Evolutionary conservation across 768 basidiomycete genomes (phyloP), one percentile per base, ranked within the genome.

Genomic region (Podaxis rugospora): DNA sequence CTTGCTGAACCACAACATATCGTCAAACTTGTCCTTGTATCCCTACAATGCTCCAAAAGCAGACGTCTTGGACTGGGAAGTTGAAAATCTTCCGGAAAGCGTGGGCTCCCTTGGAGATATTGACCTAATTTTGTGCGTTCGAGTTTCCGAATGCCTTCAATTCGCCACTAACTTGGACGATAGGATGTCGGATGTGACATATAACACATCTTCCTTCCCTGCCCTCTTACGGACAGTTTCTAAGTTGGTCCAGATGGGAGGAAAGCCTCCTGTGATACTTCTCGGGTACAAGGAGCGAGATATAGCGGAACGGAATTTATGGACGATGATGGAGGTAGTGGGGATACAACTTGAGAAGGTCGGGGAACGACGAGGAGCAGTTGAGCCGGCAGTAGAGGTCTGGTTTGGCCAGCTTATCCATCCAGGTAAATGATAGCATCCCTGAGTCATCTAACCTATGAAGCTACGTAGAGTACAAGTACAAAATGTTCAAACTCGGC

Each of bases 171-270:
- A 32, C 23, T 40, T 53, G 14, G 5, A 44, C 4, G n/a, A 32
- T 65, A 95, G 93, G 47, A 93, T 95, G 86, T 91, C 93, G 11
- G 95, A 97, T 66, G 92, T 95, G 6, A 89, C 93, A 1, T 96
- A 95, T 76, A 96, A 96, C 74, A 92, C 91, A 0, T 75, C 86
- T 1, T 89, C 92, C 1, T 97, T 96, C 71, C 84, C 90, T 1
- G 78, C 89, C 0, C 83, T 96, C 42, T 72, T 93, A 16, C 74
- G 75, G n/a, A 94, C 92, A 0, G 74, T 96, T 23, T 72, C 75
- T 4, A 69, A 72, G 2, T 75, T 95, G 4, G 65, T 86, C 23
- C 59, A 67, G 63, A 61, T 77, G 37, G 67, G 68, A 5, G 47
- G 71, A 27, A 71, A 69, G 27, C 70, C 74, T 2, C 75, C 78